Evolutionary conservation across 257 asterid genomes (phyloP), one percentile per base, ranked within the genome.

Genomic region (Pogostemon cablin): DNA sequence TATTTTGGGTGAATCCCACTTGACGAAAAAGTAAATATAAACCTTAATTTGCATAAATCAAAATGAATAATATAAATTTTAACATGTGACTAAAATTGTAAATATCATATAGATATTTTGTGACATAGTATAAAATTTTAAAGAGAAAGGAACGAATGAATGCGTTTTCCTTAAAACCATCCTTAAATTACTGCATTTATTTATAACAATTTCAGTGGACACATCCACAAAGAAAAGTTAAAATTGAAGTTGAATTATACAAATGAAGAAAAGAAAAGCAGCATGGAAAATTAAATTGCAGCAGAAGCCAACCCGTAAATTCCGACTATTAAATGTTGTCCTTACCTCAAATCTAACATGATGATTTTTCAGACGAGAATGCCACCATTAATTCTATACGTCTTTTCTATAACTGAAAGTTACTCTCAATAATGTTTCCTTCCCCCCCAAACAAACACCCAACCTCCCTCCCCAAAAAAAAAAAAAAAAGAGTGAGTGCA

Each of bases 321-420:
- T 70, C 77, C 69, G 78, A 67, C 43, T 48, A 74, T 67, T 4
- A 7, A 25, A 32, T 1, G 3, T 60, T 72, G 74, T 72, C 77
- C 39, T 53, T 4, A 50, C 46, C 47, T 17, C 6, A 65, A 67
- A 66, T 34, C 2, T 32, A 39, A 3, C 37, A 54, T 39, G 59
- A 32, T 25, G 62, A 46, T 59, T 60, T 58, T 68, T 15, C 53
- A 38, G 69, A 63, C 70, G 52, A 62, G 65, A 62, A 53, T 4
- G 50, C 20, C 35, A 42, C 38, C 42, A 42, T 77, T 43, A 61
- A 61, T 64, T 15, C n/a, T 40, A 20, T 25, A 37, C 60, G 73
- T 74, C 74, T 10, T 74, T 66, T 68, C 12, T 9, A 55, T 42
- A 74, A 78, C 66, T 57, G 32, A 73, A 69, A 74, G 67, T 62